These are phyloP conservation scores for Inonotus obliquus DNA, from an alignment of 1,284 basidiomycete genomes.

Conservation along the genomic window DNA sequence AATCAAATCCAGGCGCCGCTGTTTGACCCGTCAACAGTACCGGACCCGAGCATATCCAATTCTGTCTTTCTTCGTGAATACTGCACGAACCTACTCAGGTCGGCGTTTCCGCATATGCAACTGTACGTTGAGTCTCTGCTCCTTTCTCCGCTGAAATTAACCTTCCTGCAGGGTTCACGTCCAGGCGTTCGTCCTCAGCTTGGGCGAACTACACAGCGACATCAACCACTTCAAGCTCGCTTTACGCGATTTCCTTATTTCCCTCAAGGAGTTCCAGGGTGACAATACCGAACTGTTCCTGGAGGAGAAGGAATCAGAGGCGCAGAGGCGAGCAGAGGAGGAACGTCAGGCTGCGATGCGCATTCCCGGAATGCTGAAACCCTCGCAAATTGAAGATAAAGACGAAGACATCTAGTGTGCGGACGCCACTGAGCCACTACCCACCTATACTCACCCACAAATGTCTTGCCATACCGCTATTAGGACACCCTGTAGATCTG, in stretches of 20 bases:
- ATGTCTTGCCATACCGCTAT: neutral
- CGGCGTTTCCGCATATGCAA: conserved; percentile 89
- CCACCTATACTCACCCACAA: neutral
- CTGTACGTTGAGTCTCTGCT: conserved; percentile 45
- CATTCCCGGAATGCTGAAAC: conserved; percentile 99
- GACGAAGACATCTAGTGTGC: conserved; percentile 71
- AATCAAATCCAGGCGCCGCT: conserved; percentile 81
- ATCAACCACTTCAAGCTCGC: conserved; percentile 92
- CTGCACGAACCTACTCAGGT: conserved; percentile 80
- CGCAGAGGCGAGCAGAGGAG: conserved; percentile 59
- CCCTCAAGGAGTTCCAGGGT: conserved; percentile 89
- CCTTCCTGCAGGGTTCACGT: conserved; percentile 58
- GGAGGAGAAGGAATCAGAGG: conserved; percentile 94
- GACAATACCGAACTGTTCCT: conserved; percentile 85
- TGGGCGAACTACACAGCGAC: conserved; percentile 87
- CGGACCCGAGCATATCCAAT: conserved; percentile 79
- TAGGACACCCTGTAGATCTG: neutral
- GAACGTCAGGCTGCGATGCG: conserved; percentile 88
- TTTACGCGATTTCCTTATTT: conserved; percentile 89
- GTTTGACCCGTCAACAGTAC: conserved; percentile 74
- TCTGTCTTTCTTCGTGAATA: conserved; percentile 84
- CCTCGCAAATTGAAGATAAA: conserved; percentile 88
- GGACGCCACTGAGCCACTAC: neutral
- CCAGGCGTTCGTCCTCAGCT: conserved; percentile 71
- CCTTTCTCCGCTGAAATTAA: conserved; percentile 10